Evolutionary conservation across 257 asterid species (phyloP), one percentile per base, ranked within the genome.

Genomic region (Plantago major): DNA sequence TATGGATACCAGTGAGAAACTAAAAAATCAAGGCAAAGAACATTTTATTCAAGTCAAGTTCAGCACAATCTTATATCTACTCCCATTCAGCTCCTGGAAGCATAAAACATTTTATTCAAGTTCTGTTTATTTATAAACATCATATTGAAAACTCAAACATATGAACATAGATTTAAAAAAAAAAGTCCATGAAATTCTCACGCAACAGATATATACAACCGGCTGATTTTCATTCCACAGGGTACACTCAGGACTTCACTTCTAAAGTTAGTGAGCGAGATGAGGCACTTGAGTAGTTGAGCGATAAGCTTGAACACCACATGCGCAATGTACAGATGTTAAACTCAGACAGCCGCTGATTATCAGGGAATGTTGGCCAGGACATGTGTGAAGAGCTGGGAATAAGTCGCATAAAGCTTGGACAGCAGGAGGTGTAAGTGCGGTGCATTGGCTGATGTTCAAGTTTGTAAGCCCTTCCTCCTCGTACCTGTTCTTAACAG

Each of bases 391-490:
- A 40, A 93, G 94, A 19, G 97, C 84, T 0, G 99, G 99, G 63
- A 82, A 93, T 0, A 95, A 84, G 77, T 93, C 96, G n/a, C 99
- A 93, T 0, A 93, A 74, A 0, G 95, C 97, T 81, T 93, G 99
- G 12, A 93, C 99, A 0, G 99, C 99, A 0, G 96, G 97, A 15
- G 99, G 99, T 0, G 97, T 93, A 19, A 93, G 94, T 56, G 99
- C 92, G 0, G 97, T 93, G 94, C 99, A 93, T 49, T 93, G 99
- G 83, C 99, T 93, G 65, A 93, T 89, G 49, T 89, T 93, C 61
- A 93, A 81, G 69, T 85, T 83, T 51, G 85, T 84, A 0, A 93
- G 88, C 46, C 99, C 99, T 71, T 92, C 93, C 69, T 84, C 95
- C 52, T 81, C 84, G n/a, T 71, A 76, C 59, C 79, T 72, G 62